A percentile compares a stretch with the other conserved stretches of the same genome.
phyloP scores from a whole-genome alignment of 352 stramenopile species.

The Globisporangium spinosum region DNA sequence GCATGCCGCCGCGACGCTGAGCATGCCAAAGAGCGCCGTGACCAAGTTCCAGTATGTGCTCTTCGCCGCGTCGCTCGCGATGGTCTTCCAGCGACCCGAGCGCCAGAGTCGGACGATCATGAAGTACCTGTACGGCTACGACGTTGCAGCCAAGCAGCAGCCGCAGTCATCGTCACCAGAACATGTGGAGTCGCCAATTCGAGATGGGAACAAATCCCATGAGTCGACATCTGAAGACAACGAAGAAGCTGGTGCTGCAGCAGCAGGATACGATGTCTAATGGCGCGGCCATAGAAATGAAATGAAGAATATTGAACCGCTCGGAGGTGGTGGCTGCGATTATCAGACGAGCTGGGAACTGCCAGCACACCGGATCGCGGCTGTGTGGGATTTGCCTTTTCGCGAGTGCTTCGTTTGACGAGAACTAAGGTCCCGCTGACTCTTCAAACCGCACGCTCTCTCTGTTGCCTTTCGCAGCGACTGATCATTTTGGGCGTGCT shows the following conservation, averaged over 20 bases:
- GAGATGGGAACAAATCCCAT: neutral
- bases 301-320: neutral
- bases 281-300: neutral
- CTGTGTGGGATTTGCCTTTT: neutral
- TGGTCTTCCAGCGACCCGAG: slow-evolving; percentile 45
- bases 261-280: neutral
- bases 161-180: neutral
- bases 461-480: neutral
- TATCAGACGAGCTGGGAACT: neutral
- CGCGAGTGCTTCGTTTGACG: neutral
- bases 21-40: slow-evolving; percentile 17
- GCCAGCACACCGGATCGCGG: neutral
- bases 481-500: neutral
- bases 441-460: neutral
- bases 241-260: neutral
- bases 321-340: neutral
- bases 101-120: slow-evolving; percentile 42
- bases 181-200: neutral
- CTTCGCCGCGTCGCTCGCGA: slow-evolving; percentile 34
- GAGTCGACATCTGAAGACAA: neutral
- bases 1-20: slow-evolving; percentile 22
- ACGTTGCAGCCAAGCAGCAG: slow-evolving; percentile 4
- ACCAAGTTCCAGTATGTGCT: slow-evolving; percentile 36
- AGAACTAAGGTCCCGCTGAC: neutral
- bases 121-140: slow-evolving; percentile 56